Evolutionary conservation across 495 filamentous ascomycete species (phyloP).

Genomic region (Penicillium goetzii): DNA sequence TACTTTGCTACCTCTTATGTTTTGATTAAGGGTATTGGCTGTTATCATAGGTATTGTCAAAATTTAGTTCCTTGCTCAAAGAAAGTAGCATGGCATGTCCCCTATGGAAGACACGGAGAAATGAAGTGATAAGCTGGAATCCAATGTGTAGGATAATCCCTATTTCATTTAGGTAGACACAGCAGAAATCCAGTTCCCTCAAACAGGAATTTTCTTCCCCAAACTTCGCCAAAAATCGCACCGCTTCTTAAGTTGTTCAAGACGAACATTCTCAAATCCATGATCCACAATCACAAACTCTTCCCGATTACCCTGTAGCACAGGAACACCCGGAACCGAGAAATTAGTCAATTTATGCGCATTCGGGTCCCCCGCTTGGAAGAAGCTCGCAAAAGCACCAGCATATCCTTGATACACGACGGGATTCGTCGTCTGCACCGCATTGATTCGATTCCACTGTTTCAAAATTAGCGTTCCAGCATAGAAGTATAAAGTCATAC

Average conservation of each 20-base stretch:
- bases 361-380: conserved; percentile 63
- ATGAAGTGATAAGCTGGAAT: too few relatives aligned
- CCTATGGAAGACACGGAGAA: too few relatives aligned
- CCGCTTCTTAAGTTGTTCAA: conserved; percentile 45
- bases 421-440: conserved; percentile 55
- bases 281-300: conserved; percentile 55
- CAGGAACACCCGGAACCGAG: conserved; percentile 50
- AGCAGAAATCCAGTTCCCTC: neutral
- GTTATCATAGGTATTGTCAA: too few relatives aligned
- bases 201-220: conserved; percentile 45
- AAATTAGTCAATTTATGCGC: conserved; percentile 57
- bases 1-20: neutral
- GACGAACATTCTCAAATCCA: conserved; percentile 45
- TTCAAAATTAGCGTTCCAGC: conserved; percentile 8
- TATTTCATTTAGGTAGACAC: too few relatives aligned
- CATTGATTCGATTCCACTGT: conserved; percentile 61
- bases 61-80: too few relatives aligned
- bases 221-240: conserved; percentile 60
- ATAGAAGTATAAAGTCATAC: neutral
- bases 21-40: too few relatives aligned
- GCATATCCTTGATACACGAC: conserved; percentile 60
- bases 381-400: conserved; percentile 63
- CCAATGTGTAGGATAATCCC: too few relatives aligned
- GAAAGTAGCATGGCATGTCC: too few relatives aligned
- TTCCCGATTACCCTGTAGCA: conserved; percentile 35